Conservation (phyloP, 2,329 filamentous ascomycete species). For the Stagonosporopsis cucurbitacearum region DNA sequence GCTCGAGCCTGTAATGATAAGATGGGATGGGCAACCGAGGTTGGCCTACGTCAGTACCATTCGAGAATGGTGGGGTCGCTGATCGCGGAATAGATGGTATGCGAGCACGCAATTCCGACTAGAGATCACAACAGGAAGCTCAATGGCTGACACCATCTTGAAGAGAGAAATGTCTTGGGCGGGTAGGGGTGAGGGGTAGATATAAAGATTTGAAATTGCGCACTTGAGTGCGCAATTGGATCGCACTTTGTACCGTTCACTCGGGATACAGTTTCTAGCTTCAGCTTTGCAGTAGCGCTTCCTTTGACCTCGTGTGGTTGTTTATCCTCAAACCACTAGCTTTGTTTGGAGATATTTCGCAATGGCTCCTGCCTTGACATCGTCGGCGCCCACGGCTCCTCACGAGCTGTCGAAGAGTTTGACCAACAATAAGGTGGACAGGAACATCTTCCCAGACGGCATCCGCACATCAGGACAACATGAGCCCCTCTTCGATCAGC, state of each 20-base stretch:
- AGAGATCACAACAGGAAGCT: constrained; percentile 35
- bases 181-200: constrained; percentile 20
- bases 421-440: constrained; percentile 45
- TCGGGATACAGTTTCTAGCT: neutral
- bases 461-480: constrained; percentile 76
- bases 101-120: constrained; percentile 42
- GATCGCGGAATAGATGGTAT: constrained; percentile 20
- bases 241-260: constrained; percentile 6
- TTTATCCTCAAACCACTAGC: neutral
- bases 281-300: neutral
- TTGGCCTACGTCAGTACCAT: constrained; percentile 17
- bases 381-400: constrained; percentile 45
- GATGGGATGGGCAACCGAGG: constrained; percentile 11
- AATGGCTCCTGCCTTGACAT: constrained; percentile 52
- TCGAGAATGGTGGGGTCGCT: constrained; percentile 16
- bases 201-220: constrained; percentile 23
- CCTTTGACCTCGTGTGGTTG: neutral
- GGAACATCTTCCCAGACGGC: constrained; percentile 67
- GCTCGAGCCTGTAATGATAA: neutral
- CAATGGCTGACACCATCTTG: constrained; percentile 23
- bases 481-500: constrained; percentile 67
- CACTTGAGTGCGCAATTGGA: neutral
- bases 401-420: constrained; percentile 44
- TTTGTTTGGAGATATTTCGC: neutral
- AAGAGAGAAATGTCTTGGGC: constrained; percentile 21